Evolutionary conservation across 2,329 filamentous ascomycete species (phyloP).

Genomic region (Hypomyces rosellus): DNA sequence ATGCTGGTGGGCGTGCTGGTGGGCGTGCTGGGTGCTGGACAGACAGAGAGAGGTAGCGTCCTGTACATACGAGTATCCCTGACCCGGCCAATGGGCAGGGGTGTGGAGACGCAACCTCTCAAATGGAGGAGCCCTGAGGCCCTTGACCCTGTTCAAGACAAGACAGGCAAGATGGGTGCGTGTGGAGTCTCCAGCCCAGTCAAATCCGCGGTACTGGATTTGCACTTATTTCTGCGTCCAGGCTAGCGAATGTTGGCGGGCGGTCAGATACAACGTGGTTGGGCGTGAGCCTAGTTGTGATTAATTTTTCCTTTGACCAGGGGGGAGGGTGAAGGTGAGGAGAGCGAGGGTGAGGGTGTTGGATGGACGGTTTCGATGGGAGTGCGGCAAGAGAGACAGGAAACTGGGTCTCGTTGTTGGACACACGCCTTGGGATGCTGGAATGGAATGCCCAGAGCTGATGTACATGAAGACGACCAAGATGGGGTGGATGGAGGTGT

Average conservation of each 20-base stretch:
- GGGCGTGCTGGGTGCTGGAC: slow-evolving; percentile 7
- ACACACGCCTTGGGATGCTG: too few relatives aligned
- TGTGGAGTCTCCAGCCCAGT: slow-evolving; percentile 17
- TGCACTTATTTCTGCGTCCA: slow-evolving; percentile 24
- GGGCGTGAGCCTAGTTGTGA: slow-evolving; percentile 8
- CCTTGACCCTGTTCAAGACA: slow-evolving; percentile 9
- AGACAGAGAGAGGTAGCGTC: slow-evolving; percentile 4
- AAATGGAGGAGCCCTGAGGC: slow-evolving; percentile 6
- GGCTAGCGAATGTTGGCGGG: slow-evolving; percentile 20
- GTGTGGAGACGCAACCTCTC: slow-evolving; percentile 3
- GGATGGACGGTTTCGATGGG: slow-evolving; percentile 1
- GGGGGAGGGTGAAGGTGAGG: slow-evolving; percentile 1
- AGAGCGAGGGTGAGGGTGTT: too few relatives aligned
- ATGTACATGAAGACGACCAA: too few relatives aligned
- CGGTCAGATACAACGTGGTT: slow-evolving; percentile 18
- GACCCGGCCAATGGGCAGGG: slow-evolving; percentile 10
- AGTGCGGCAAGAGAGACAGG: not conserved
- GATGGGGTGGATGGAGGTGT: too few relatives aligned
- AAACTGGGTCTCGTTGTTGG: not conserved
- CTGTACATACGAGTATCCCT: slow-evolving; percentile 7
- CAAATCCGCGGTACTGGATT: slow-evolving; percentile 29
- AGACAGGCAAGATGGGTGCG: slow-evolving; percentile 14
- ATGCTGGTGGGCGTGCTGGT: not conserved
- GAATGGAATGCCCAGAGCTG: too few relatives aligned
- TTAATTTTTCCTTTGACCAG: slow-evolving; percentile 1